Base-by-base conservation (phyloP, 768 basidiomycete species). In the Podaxis sp. region DNA sequence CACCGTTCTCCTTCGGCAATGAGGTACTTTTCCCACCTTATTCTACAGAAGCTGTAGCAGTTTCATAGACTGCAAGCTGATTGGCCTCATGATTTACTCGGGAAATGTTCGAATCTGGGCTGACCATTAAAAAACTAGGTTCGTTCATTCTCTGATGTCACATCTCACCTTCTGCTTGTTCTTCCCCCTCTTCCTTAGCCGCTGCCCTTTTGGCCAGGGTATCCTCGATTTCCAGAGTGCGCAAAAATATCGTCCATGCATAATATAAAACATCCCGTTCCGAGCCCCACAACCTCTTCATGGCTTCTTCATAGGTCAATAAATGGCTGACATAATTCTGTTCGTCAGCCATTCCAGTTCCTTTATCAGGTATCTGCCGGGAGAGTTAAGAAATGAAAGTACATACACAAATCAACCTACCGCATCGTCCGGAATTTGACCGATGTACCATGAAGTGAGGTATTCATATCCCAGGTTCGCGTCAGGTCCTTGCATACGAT, bases 331-430 rank as follows among this genome's bases (percentile, higher is more conserved):
- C 69, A 69, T 80, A 89, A 53, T 76, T 68, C 64, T 78, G 70
- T 68, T 88, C 87, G 67, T 88, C 78, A 0, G 80, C 71, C 85
- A 87, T 88, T 7, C 83, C 82, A 12, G 87, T 88, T 15, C 79
- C 78, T 36, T 70, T 66, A 24, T 84, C 77, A 13, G 73, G 76
- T 4, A 80, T 76, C 85, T 87, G 41, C 11, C 13, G 4, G 10
- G 6, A 17, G 37, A 15, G 8, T 30, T 46, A 13, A 54, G 37
- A 56, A 3, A 41, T 36, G 57, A 53, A 36, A 4, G 4, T 40
- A 53, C 36, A 12, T 11, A 28, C 41, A 37, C 46, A 36, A 30
- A 30, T 28, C 8, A 22, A 76, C 82, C 28, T 66, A 87, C 84
- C 41, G 85, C 84, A 63, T 84, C 78, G 5, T 73, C 78, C 0